Evolutionary conservation across 352 stramenopile species (phyloP).

Genomic region (Thalassiosira ordinaria): DNA sequence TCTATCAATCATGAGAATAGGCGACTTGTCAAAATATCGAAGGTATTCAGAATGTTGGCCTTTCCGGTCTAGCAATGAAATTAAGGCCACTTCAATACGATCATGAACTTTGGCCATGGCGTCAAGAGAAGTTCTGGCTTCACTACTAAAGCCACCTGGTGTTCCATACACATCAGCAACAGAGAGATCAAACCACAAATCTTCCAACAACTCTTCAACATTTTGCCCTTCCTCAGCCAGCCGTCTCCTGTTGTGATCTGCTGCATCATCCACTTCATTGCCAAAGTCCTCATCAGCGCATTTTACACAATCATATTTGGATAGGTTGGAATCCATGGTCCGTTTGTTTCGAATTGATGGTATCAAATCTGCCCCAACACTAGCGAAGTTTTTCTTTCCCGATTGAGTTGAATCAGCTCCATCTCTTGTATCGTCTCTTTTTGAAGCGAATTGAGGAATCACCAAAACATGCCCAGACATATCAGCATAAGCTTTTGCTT

Average conservation of each 20-base stretch:
- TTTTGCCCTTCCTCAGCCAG: conserved; percentile 2
- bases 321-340: conserved; percentile 42
- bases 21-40: conserved; percentile 64
- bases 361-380: conserved; percentile 39
- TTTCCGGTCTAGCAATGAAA: conserved; percentile 52
- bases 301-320: conserved; percentile 52
- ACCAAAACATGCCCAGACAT: conserved; percentile 67
- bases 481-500: conserved; percentile 53
- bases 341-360: conserved; percentile 46
- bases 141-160: conserved; percentile 38
- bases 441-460: conserved; percentile 78
- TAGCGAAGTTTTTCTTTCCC: conserved; percentile 27
- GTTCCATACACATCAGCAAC: conserved; percentile 53
- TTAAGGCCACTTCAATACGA: conserved; percentile 48
- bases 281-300: conserved; percentile 16
- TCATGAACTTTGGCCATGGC: conserved; percentile 49
- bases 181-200: conserved; percentile 68
- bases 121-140: conserved; percentile 27
- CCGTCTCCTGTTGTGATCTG: neutral
- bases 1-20: conserved; percentile 77
- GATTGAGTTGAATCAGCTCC: conserved; percentile 10
- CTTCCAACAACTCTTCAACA: conserved; percentile 40
- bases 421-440: conserved; percentile 40
- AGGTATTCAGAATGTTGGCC: conserved; percentile 41
- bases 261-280: conserved; percentile 7